Evolutionary conservation across 257 asterid genomes (phyloP), one percentile per base, ranked within the genome.

Genomic region (Rubia yunnanensis): DNA sequence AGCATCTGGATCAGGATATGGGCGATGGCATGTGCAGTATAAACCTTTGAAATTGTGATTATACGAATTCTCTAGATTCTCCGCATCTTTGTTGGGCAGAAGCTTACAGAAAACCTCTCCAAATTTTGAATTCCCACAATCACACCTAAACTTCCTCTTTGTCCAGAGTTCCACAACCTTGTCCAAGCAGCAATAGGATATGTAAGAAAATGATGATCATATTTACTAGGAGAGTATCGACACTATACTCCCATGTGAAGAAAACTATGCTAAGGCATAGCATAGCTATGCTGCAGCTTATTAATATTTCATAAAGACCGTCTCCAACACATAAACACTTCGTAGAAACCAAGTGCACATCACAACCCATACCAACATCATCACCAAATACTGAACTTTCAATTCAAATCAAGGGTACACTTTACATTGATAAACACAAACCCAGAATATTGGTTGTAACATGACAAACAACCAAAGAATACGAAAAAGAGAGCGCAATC

Each of bases 141-240:
- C 98, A 76, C 99, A 94, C 84, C 86, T 82, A 67, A 94, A 90
- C 68, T 88, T 86, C 73, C 99, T 85, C 75, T 90, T 94, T 56
- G 99, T 94, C 99, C 99, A 90, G 34, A 94, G 87, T 78, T 94
- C 99, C 81, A 86, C 88, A 73, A 94, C 75, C 99, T 94, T 70
- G 74, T 70, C 60, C 71, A 72, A 69, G 66, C 20, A 67, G 58
- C 64, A 86, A 59, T 36, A 54, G 39, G 69, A 72, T 35, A 46
- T 23, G 22, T 46, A 35, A 50, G 7, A 28, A 22, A 30, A 13
- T 32, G 28, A 48, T 48, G 38, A 60, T 32, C 15, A 27, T 14
- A 60, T 41, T 52, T n/a, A 22, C 44, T 53, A 49, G 15, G 36
- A 52, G 49, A 18, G 54, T 18, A 30, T 6, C 49, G 1, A 31